phyloP scores from a whole-genome alignment of 805 yeast species.

The Yarrowia divulgata region DNA sequence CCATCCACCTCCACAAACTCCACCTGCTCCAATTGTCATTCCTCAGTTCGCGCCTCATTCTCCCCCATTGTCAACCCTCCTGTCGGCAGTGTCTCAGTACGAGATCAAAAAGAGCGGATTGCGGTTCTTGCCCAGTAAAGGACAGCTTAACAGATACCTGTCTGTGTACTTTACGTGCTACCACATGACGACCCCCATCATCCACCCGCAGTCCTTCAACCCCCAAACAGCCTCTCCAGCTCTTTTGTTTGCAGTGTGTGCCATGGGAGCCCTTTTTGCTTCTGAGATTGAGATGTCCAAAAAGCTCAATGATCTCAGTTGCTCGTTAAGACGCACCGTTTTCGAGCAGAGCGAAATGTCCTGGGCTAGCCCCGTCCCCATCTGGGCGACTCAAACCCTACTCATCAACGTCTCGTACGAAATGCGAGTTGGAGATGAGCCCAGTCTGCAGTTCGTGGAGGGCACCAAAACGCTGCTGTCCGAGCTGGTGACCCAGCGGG shows the following conservation, averaged over 20 bases:
- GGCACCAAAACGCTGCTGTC: constrained; percentile 45
- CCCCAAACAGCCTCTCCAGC: constrained; percentile 48
- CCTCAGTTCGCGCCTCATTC: constrained; percentile 40
- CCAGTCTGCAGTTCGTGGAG: constrained; percentile 47
- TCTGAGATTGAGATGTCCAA: constrained; percentile 47
- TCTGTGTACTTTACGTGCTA: constrained; percentile 48
- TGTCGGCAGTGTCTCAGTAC: constrained; percentile 42
- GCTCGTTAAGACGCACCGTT: constrained; percentile 44
- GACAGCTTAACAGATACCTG: constrained; percentile 48
- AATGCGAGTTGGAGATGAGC: constrained; percentile 49
- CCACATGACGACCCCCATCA: constrained; percentile 50
- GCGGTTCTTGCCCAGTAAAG: constrained; percentile 43
- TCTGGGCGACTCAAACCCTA: constrained; percentile 49
- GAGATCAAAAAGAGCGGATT: constrained; percentile 41
- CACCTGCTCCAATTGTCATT: constrained; percentile 23
- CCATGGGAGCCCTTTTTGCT: constrained; percentile 50
- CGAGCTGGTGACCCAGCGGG: constrained; percentile 38
- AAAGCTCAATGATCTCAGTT: constrained; percentile 46
- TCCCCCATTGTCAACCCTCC: constrained; percentile 40
- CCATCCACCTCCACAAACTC: constrained; percentile 5
- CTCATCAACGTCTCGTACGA: constrained; percentile 47
- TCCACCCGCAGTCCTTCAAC: constrained; percentile 49
- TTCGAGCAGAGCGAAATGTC: constrained; percentile 45
- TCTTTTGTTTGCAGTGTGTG: constrained; percentile 49
- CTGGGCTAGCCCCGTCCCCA: constrained; percentile 44